Base-by-base conservation (phyloP, 2,329 filamentous ascomycete species). In the Penicillium decumbens region DNA sequence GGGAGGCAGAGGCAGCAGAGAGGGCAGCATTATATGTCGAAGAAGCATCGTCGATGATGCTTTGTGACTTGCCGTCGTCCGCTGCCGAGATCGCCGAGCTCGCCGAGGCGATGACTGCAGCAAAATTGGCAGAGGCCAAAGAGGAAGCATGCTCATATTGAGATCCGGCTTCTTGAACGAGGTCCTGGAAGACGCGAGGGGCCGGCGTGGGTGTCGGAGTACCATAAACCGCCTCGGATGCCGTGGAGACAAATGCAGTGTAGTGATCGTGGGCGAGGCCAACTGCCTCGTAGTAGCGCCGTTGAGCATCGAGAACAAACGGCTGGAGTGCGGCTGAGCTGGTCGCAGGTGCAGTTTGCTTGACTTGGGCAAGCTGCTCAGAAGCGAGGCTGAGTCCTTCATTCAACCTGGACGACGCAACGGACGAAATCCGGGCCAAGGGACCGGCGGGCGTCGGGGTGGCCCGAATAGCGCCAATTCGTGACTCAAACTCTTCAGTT, bases 221-320 rank as follows among this genome's bases (percentile, higher is more conserved):
- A 6, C 82, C 82, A 47, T 81, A 84, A 35, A 89, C 75, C 18
- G 84, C 87, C 30, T 80, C 82, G 8, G 86, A 89, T 6, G 87
- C 88, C 4, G 84, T 83, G 10, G 77, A 77, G 2, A 93, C 57
- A 62, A 93, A 92, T 43, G 85, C 84, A 4, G 84, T 83, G 67
- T 93, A 93, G 32, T 85, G 82, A 38, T 84, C 88, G 61, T 95
- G 86, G 0, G 89, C 89, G 39, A 89, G 69, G 25, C 89, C 89
- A 23, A 93, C 70, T 9, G 85, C 88, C 55, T 89, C 85, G 59
- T 89, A 91, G 68, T 92, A 92, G 49, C 85, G 73, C 77, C 84
- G 65, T 76, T 81, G 65, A 73, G 81, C 71, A 77, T 80, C 75
- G 71, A 84, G 68, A 73, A 84, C 52, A 68, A 78, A 67, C 64